Evolutionary conservation across 306 rosid genomes (phyloP).

Genomic region (Vigna reflexopilosa): DNA sequence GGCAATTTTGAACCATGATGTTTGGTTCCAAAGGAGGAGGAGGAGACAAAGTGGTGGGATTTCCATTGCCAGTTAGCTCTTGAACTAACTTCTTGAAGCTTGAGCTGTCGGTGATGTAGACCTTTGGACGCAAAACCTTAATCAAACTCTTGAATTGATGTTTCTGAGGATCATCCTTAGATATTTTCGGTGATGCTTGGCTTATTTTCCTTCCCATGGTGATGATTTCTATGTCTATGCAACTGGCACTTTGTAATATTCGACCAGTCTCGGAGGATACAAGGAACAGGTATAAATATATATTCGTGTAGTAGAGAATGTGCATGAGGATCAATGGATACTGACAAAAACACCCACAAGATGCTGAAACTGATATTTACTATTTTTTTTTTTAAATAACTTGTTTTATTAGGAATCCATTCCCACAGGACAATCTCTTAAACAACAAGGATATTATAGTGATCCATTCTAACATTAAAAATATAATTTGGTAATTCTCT

Average conservation of each 20-base stretch:
- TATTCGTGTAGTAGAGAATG: conserved; percentile 47
- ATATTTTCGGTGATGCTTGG: conserved; percentile 48
- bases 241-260: conserved; percentile 58
- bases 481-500: too few species aligned
- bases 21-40: conserved; percentile 34
- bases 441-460: not conserved
- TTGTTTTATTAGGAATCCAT: conserved; percentile 20
- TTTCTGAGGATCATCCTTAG: conserved; percentile 46
- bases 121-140: conserved; percentile 54
- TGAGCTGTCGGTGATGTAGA: conserved; percentile 58
- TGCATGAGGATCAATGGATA: conserved; percentile 35
- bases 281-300: conserved; percentile 47
- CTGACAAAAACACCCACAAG: conserved; percentile 39
- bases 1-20: conserved; percentile 14
- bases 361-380: conserved; percentile 65
- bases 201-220: conserved; percentile 54
- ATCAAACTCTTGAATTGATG: conserved; percentile 54
- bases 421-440: not conserved
- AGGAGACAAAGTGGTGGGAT: conserved; percentile 33
- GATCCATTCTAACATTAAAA: not conserved
- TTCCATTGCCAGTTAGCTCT: conserved; percentile 57
- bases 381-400: not conserved
- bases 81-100: conserved; percentile 60
- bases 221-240: conserved; percentile 50
- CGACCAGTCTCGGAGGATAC: conserved; percentile 67